phyloP scores from a whole-genome alignment of 257 asterid genomes.

The Nemophila menziesii region DNA sequence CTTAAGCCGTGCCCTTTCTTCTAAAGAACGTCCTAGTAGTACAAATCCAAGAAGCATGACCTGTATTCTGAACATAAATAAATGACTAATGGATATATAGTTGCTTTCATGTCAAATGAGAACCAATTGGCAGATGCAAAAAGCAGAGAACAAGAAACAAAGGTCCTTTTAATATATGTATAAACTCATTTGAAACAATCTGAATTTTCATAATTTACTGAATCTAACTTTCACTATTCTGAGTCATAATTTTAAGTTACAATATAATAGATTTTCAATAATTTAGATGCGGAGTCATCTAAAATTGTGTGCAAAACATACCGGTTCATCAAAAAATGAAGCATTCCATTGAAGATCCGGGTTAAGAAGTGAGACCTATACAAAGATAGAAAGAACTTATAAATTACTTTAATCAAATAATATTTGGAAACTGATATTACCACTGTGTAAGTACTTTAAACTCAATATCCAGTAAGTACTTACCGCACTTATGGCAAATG shows the following conservation, averaged over 20 bases:
- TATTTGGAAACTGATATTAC: slow-evolving; percentile 5
- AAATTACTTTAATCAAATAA: slow-evolving; percentile 5
- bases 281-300: not conserved
- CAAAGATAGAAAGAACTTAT: not conserved
- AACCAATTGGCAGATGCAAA: not conserved
- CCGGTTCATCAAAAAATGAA: slow-evolving; percentile 94
- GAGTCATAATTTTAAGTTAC: not conserved
- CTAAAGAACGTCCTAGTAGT: slow-evolving; percentile 85
- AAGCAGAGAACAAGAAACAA: not conserved
- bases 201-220: not conserved
- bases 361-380: slow-evolving; percentile 78
- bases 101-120: not conserved
- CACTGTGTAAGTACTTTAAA: slow-evolving; percentile 14
- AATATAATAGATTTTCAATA: not conserved
- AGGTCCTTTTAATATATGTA: not conserved
- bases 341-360: slow-evolving; percentile 90
- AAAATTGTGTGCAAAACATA: slow-evolving; percentile 21
- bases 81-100: slow-evolving; percentile 28
- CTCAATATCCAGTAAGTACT: slow-evolving; percentile 19
- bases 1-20: slow-evolving; percentile 88
- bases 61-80: slow-evolving; percentile 61
- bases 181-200: not conserved
- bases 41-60: slow-evolving; percentile 99
- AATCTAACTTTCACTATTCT: not conserved
- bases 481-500: slow-evolving; percentile 89